Evolutionary conservation across 257 asterid genomes (phyloP), one percentile per base, ranked within the genome.

Genomic region (Hygrophila difformis): DNA sequence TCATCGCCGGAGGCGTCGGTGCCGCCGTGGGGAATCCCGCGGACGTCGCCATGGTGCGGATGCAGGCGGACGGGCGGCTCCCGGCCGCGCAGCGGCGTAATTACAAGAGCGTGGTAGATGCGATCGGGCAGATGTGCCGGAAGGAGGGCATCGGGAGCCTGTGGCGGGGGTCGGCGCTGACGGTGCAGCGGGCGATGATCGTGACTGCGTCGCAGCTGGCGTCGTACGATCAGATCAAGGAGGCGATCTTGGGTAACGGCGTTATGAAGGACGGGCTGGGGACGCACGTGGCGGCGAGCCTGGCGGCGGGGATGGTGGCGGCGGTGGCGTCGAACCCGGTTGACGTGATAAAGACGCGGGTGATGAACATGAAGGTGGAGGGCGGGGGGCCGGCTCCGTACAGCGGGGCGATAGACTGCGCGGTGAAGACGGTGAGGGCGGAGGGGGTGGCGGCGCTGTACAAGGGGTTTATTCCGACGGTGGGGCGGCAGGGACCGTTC

Each of bases 31-130:
- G 97, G 0, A 87, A 87, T 47, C 97, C 97, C 0, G 97, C 97
- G 6, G 97, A 87, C 33, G 85, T 87, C 4, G 93, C 97, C 0
- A 87, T 87, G 97, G 97, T 87, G 0, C 83, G 97, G 8, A 87
- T 87, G 97, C 97, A 87, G 47, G 97, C 97, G 8, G 97, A 87
- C 47, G 94, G 97, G 1, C 77, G 97, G 1, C 94, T 87, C 47
- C 97, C 97, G 0, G 11, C 41, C 23, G 71, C 70, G 0, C 78
- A 83, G 67, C 77, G 93, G 9, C 82, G 94, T 20, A 87, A 87
- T 47, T 87, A 87, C 58, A 75, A 72, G 57, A 80, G 93, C 83
- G 97, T 83, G 1, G 67, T 83, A 3, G 94, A 87, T 64, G 97
- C 97, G 1, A 87, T 87, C 2, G 51, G 74, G 0, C 87, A 74